Percentiles rank a stretch among this genome's conserved stretches.
Conservation (phyloP, 1,139 yeast genomes). For the Hyphopichia buzzinii region DNA sequence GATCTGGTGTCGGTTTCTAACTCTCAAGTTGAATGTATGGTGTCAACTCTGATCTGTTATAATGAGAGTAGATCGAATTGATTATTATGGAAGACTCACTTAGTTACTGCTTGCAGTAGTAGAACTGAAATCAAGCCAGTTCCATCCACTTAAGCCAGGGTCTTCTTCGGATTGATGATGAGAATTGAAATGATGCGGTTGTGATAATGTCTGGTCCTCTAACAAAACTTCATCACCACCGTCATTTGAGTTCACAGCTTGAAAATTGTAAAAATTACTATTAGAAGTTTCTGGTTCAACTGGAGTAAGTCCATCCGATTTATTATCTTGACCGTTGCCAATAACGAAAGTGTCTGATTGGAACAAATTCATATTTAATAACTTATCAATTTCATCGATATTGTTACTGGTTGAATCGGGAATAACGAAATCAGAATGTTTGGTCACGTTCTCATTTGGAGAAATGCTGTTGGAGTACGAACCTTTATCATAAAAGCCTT, state of each 20-base stretch:
- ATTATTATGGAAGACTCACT: too few relatives aligned
- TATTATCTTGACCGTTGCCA: constrained; percentile 11
- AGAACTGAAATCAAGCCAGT: constrained; percentile 32
- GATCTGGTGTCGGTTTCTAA: too few relatives aligned
- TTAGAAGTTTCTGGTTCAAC: constrained; percentile 10
- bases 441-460: neutral
- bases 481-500: neutral
- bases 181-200: neutral
- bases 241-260: constrained; percentile 4
- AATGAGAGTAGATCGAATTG: too few relatives aligned
- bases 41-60: too few relatives aligned
- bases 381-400: constrained; percentile 41
- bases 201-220: constrained; percentile 1
- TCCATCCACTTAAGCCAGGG: constrained; percentile 16
- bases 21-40: too few relatives aligned
- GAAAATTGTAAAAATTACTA: constrained; percentile 20
- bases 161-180: neutral
- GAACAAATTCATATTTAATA: constrained; percentile 40
- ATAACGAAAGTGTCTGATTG: constrained; percentile 30
- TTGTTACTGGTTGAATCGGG: constrained; percentile 6
- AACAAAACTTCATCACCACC: constrained; percentile 8
- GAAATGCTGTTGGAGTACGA: neutral
- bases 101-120: constrained; percentile 7
- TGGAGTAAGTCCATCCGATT: constrained; percentile 1
- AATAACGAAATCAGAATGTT: neutral